These are phyloP conservation scores for Astragalus glycyphyllos DNA, from an alignment of 306 rosid species.

Conservation along the genomic window DNA sequence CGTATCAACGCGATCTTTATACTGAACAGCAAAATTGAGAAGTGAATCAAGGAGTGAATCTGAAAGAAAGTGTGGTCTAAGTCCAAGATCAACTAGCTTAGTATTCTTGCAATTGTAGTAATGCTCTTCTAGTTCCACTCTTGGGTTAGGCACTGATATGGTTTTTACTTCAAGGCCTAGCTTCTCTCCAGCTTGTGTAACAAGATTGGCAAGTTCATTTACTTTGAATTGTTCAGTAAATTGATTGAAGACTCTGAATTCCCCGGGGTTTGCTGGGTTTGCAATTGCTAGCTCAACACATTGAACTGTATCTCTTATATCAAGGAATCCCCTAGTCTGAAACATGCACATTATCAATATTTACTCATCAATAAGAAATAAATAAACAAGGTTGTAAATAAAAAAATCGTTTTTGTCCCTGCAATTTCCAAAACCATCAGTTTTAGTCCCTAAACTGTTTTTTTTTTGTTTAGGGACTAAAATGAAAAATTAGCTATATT, in stretches of 20 bases:
- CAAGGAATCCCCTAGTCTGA: constrained; percentile 96
- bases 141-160: constrained; percentile 86
- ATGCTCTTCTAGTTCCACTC: constrained; percentile 98
- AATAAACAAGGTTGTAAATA: not conserved
- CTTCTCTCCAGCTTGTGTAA: constrained; percentile 83
- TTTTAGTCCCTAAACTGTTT: too few relatives aligned
- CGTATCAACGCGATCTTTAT: constrained; percentile 80
- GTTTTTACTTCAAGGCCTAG: constrained; percentile 79
- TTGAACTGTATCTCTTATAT: constrained; percentile 95
- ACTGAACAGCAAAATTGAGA: constrained; percentile 78
- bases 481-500: too few relatives aligned
- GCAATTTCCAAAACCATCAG: too few relatives aligned
- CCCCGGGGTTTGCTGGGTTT: constrained; percentile 85
- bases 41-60: constrained; percentile 94
- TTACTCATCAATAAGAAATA: constrained; percentile 18
- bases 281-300: constrained; percentile 95
- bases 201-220: constrained; percentile 79
- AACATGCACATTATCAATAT: constrained; percentile 38
- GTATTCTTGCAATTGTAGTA: constrained; percentile 97
- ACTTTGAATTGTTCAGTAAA: constrained; percentile 94
- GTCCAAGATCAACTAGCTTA: constrained; percentile 86
- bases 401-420: too few relatives aligned
- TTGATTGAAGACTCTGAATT: constrained; percentile 92
- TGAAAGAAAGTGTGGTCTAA: constrained; percentile 85
- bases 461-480: too few relatives aligned